Conservation (phyloP, 345 rosid genomes). For the Zanthoxylum bungeanum region DNA sequence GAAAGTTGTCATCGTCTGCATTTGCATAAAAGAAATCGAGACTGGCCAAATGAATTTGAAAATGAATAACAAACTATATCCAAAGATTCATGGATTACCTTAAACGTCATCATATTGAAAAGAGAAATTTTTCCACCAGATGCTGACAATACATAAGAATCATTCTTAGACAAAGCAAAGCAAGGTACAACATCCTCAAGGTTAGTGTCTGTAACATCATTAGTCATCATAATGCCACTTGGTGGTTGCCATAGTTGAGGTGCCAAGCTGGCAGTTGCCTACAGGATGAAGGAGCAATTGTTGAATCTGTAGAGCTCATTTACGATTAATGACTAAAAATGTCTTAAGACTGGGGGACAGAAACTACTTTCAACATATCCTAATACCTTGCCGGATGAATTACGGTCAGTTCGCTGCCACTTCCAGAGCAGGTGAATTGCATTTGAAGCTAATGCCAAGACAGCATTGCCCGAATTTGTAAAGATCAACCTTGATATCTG, state of each 20-base stretch:
- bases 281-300: slow-evolving; percentile 27
- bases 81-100: slow-evolving; percentile 44
- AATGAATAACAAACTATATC: background rate
- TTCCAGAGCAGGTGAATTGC: slow-evolving; percentile 95
- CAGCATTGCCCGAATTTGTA: slow-evolving; percentile 91
- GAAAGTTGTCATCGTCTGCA: slow-evolving; percentile 93
- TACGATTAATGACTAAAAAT: slow-evolving; percentile 1
- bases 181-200: slow-evolving; percentile 82
- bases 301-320: background rate
- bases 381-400: slow-evolving; percentile 80
- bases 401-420: slow-evolving; percentile 94
- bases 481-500: slow-evolving; percentile 97
- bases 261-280: slow-evolving; percentile 75
- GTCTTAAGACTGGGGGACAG: background rate
- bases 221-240: slow-evolving; percentile 84
- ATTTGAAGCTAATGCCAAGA: slow-evolving; percentile 92
- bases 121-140: slow-evolving; percentile 93
- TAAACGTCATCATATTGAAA: slow-evolving; percentile 92
- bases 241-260: slow-evolving; percentile 91
- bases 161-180: slow-evolving; percentile 90
- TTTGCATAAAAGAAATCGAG: slow-evolving; percentile 23
- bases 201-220: slow-evolving; percentile 64
- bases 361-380: slow-evolving; percentile 10
- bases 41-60: background rate
- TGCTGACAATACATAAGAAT: slow-evolving; percentile 92